Evolutionary conservation across 2,329 filamentous ascomycete species (phyloP), one percentile per base, ranked within the genome.

Genomic region (Shiraia sp.): DNA sequence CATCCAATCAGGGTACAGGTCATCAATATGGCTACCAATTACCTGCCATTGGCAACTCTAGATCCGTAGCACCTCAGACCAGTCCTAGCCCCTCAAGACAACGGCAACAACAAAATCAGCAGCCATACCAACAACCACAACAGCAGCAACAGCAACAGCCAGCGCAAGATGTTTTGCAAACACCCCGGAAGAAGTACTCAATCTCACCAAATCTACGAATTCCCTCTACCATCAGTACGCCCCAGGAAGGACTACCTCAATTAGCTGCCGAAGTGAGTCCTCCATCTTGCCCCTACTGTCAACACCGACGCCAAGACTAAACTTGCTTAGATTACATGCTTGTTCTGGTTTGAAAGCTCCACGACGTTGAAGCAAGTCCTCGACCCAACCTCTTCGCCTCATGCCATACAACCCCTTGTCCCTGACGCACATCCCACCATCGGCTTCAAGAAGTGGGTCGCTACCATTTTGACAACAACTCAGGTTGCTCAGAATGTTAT

Each of bases 401-500:
- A 64, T 27, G 51, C 74, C 25, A 65, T 81, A 32, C 72, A 79
- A 41, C 73, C 79, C 23, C 75, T 96, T 7, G 80, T 83, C 9
- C 70, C 79, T 13, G 83, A 93, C 53, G 90, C 91, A 8, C 80
- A 85, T 33, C 90, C 92, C 0, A 84, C 84, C 12, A 80, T 82
- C 3, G 86, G 87, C 12, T 97, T 97, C 68, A 82, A 86, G 61
- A 95, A 95, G 79, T 97, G 93, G 93, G 90, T 96, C 3, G 84
- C 88, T 33, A 89, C 84, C 7, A 90, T 97, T 40, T 76, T 99
- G 13, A 87, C 89, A 1, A 97, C 93, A 0, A 99, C 93, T 0
- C 91, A 97, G 68, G 92, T 99, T 24, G 93, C 91, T 37, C 90
- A 93, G 61, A 97, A 97, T 61, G 93, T 99, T 38, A 89, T 97